Base-by-base conservation (phyloP, 2,329 filamentous ascomycete genomes). In the Paraphaeosphaeria sporulosa region DNA sequence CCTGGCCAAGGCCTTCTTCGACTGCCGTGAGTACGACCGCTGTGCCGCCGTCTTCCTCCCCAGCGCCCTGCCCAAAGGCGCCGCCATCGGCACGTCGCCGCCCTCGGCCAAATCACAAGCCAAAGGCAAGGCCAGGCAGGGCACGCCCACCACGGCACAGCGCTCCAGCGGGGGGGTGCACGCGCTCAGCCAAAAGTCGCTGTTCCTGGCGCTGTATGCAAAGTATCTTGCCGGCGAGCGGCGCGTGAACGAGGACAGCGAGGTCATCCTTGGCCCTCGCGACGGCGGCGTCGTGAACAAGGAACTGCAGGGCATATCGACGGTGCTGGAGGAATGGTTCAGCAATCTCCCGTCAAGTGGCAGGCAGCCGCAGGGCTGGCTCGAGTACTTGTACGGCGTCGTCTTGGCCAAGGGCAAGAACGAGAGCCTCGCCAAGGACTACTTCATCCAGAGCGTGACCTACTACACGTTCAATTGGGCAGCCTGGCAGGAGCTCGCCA, bases 381-480 rank as follows among this genome's bases (percentile, higher is more conserved):
- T 98, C 19, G 94, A 98, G 74, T 94, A 93, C 71, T 80, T 94
- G 78, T 98, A 98, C 72, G 95, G 94, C 10, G 90, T 98, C 79
- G 89, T 97, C 15, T 83, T 98, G 19, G 87, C 92, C 38, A 97
- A 94, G 77, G 90, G 94, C 62, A 96, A 96, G 78, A 97, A 95
- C 70, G 93, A 96, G 67, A 85, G 89, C 47, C 85, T 91, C 61
- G 95, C 95, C 1, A 89, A 94, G 77, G 87, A 91, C 64, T 97
- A 91, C 85, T 84, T 99, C n/a, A 83, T 97, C 54, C 86, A 88
- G 64, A 97, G 94, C 72, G 92, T 97, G 10, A 91, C 96, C 75
- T 82, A 93, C 43, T 96, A 93, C 71, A 92, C 93, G 1, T 97
- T 94, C 86, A 97, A 98, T 74, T 99, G 95, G 95, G 93, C 93